Percentiles rank a stretch among this genome's conserved stretches.
phyloP scores from a whole-genome alignment of 2,329 filamentous ascomycete species.

The Pseudogymnoascus sp. region DNA sequence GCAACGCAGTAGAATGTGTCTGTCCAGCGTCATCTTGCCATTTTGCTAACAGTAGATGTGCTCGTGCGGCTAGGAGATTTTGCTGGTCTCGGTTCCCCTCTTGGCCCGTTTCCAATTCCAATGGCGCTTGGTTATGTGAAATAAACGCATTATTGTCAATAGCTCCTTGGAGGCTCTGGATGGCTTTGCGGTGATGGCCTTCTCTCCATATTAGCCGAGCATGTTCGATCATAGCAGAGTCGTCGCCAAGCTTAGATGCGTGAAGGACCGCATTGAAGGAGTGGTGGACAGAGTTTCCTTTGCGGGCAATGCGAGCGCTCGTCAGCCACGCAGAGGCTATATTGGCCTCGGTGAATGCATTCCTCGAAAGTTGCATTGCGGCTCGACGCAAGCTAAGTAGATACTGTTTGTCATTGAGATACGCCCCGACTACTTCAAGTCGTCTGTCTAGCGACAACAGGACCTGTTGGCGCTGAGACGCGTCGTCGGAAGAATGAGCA shows the following conservation, averaged over 20 bases:
- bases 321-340: slow-evolving; percentile 79
- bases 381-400: slow-evolving; percentile 78
- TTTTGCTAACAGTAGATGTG: slow-evolving; percentile 83
- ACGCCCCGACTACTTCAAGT: slow-evolving; percentile 83
- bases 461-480: slow-evolving; percentile 33
- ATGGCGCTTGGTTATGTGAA: slow-evolving; percentile 23
- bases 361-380: slow-evolving; percentile 71
- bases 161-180: slow-evolving; percentile 78
- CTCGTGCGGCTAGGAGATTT: slow-evolving; percentile 60
- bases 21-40: slow-evolving; percentile 96
- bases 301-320: slow-evolving; percentile 76
- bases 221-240: slow-evolving; percentile 87
- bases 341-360: slow-evolving; percentile 58
- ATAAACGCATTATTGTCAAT: slow-evolving; percentile 75
- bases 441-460: slow-evolving; percentile 59
- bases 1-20: slow-evolving; percentile 71
- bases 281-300: slow-evolving; percentile 72
- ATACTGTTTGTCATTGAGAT: slow-evolving; percentile 89
- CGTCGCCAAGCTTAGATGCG: slow-evolving; percentile 74
- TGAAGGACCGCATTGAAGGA: slow-evolving; percentile 92
- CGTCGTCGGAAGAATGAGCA: slow-evolving; percentile 39
- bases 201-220: slow-evolving; percentile 89
- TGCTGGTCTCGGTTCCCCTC: slow-evolving; percentile 33
- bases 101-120: background rate
- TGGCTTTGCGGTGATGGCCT: slow-evolving; percentile 87